Evolutionary conservation across 768 basidiomycete species (phyloP).

Genomic region (Russula emetica): DNA sequence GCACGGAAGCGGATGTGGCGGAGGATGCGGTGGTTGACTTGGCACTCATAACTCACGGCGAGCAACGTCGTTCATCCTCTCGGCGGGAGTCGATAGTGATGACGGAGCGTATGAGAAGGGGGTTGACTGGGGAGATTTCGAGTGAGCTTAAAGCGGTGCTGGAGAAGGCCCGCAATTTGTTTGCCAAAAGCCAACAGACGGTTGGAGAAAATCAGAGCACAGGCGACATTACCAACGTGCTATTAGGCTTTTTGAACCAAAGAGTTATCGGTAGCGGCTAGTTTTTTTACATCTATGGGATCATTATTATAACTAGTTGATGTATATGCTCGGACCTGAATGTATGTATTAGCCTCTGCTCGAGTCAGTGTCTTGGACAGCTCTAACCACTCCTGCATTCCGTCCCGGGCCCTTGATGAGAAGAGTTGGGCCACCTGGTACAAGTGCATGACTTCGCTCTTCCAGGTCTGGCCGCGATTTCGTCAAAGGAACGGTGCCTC

Average conservation of each 20-base stretch:
- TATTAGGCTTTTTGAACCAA: slow-evolving; percentile 62
- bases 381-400: no score
- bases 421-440: no score
- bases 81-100: slow-evolving; percentile 45
- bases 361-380: no score
- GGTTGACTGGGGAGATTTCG: slow-evolving; percentile 78
- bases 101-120: slow-evolving; percentile 63
- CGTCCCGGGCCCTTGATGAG: no score
- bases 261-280: slow-evolving; percentile 39
- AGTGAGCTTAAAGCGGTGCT: slow-evolving; percentile 64
- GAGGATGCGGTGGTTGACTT: slow-evolving; percentile 35
- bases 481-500: no score
- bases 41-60: slow-evolving; percentile 31
- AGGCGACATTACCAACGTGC: slow-evolving; percentile 56
- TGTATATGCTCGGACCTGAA: background rate
- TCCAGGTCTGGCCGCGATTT: no score
- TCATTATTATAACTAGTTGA: background rate
- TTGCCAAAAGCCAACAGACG: slow-evolving; percentile 54
- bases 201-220: slow-evolving; percentile 39
- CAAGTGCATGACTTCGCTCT: no score
- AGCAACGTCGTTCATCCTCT: slow-evolving; percentile 43
- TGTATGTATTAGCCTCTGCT: no score
- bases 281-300: background rate
- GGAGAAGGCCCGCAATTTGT: slow-evolving; percentile 58
- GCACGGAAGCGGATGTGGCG: slow-evolving; percentile 39